These are phyloP conservation scores for Plasmodium gonderi DNA, from an alignment of 169 alveolate species.

Conservation along the genomic window DNA sequence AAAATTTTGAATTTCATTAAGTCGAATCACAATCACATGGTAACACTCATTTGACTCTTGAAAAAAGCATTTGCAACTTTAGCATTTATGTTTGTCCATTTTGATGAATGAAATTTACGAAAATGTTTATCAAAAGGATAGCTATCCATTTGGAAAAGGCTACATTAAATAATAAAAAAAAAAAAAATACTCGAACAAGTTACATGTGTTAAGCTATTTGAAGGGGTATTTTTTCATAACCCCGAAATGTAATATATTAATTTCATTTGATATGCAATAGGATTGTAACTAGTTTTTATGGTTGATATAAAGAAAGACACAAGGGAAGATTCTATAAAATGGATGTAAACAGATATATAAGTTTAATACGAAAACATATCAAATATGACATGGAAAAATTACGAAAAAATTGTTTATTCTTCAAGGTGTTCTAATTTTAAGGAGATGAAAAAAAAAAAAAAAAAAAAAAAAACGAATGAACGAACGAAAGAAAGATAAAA, in stretches of 20 bases:
- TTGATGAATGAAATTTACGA: background rate
- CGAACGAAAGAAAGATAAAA: background rate
- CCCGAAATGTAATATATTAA: background rate
- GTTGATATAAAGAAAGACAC: background rate
- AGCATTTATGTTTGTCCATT: no score
- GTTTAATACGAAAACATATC: background rate
- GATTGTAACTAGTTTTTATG: background rate
- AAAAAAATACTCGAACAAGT: background rate
- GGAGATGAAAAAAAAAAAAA: background rate
- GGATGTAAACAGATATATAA: background rate
- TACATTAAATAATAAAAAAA: no score
- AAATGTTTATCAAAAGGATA: background rate
- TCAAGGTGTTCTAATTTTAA: background rate
- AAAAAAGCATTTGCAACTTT: no score
- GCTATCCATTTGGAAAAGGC: background rate
- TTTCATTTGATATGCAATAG: background rate
- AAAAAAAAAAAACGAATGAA: background rate
- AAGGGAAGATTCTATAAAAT: background rate
- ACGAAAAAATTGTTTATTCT: background rate
- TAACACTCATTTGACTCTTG: no score
- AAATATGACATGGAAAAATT: background rate
- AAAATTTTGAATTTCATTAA: no score
- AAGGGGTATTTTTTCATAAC: no score
- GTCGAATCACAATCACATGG: no score
- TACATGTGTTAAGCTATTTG: background rate